Evolutionary conservation across 2,329 filamentous ascomycete genomes (phyloP), one percentile per base, ranked within the genome.

Genomic region (Xylogone sp.): DNA sequence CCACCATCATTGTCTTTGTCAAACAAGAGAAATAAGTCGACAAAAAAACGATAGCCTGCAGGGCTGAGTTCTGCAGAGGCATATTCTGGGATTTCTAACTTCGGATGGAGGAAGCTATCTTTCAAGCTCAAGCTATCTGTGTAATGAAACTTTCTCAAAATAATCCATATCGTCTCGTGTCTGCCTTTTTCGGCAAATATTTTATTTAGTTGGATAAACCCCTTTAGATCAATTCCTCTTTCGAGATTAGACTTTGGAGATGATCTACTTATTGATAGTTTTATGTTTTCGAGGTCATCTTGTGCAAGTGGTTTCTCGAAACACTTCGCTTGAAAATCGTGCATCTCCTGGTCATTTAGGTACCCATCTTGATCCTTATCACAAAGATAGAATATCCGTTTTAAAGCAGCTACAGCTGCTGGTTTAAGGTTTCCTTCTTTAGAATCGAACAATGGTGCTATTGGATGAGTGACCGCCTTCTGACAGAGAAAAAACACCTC

Each of bases 1-100:
- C 93, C 94, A 2, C 94, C 94, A 63, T 99, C 94, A 58, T 97
- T 99, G 68, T 99, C 94, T 71, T 96, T 94, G 69, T 99, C 94
- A 53, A 96, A 96, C 0, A 96, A 79, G 31, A 99, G 73, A 68
- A 99, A 99, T 1, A 97, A 77, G 63, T 99, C 94, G 57, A 97
- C 93, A 62, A 99, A 97, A 75, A 99, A 99, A 19, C 93, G 86
- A 69, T 99, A 99, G 1, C 94, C 94, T 13, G 89, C 85, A 0
- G 94, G 94, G 59, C 92, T 96, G 18, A 99, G 79, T 71, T 99
- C 94, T 3, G 93, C 92, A 3, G 93, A 97, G 0, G 91, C 87
- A 65, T 88, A 93, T 52, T 93, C 88, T 0, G 94, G 90, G 0
- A 99, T 91, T 7, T 99, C 94, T 56, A 97, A 93, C 61, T 90